phyloP scores from a whole-genome alignment of 805 yeast genomes.

The Starmerella vitae region DNA sequence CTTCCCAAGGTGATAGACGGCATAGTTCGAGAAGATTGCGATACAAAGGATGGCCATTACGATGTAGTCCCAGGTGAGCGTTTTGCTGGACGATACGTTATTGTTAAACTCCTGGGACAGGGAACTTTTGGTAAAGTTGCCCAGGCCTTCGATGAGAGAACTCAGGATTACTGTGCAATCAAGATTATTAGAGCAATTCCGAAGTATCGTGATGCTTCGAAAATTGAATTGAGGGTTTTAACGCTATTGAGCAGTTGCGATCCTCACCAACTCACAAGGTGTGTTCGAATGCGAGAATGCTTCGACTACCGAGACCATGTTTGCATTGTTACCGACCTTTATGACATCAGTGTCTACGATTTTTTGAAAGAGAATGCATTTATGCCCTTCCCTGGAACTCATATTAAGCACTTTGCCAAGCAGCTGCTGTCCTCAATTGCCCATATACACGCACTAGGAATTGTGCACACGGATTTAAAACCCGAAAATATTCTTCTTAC shows the following conservation, averaged over 20 bases:
- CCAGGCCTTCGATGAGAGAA: constrained; percentile 57
- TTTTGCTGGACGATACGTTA: constrained; percentile 54
- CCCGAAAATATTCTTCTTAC: constrained; percentile 79
- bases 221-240: constrained; percentile 76
- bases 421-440: constrained; percentile 78
- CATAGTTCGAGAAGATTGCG: constrained; percentile 15
- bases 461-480: constrained; percentile 91
- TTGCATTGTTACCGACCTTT: constrained; percentile 79
- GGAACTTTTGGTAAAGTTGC: constrained; percentile 90
- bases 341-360: constrained; percentile 77
- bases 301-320: constrained; percentile 89
- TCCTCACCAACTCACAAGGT: constrained; percentile 50
- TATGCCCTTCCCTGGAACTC: constrained; percentile 87
- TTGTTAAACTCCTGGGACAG: constrained; percentile 63
- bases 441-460: constrained; percentile 73
- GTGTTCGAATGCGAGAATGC: constrained; percentile 77
- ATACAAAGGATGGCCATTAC: constrained; percentile 26
- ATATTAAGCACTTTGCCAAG: constrained; percentile 74
- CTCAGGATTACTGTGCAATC: constrained; percentile 61
- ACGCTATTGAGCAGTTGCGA: constrained; percentile 62
- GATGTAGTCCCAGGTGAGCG: constrained; percentile 26
- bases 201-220: constrained; percentile 89
- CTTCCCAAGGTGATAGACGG: constrained; percentile 19
- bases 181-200: constrained; percentile 86
- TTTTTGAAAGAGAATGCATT: constrained; percentile 73